A percentile compares a stretch with the other conserved stretches of the same genome.
Evolutionary conservation across 495 filamentous ascomycete species (phyloP).

Genomic region (Stereocaulon alpinum): DNA sequence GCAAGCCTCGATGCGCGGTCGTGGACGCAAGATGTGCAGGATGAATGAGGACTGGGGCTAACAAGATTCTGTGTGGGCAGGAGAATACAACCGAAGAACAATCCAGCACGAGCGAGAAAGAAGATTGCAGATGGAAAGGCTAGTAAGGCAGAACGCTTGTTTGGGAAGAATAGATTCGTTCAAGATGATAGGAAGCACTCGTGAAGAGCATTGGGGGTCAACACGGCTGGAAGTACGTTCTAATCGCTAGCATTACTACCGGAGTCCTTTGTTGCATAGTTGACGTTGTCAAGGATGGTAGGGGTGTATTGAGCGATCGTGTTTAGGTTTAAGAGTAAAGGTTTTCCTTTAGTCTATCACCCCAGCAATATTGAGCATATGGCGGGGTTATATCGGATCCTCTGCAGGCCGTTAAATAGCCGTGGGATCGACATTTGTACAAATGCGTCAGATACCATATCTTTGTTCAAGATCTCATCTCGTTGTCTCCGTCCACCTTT

Average conservation of each 20-base stretch:
- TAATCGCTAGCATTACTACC: not conserved
- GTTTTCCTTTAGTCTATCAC: not conserved
- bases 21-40: not conserved
- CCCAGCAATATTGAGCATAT: not conserved
- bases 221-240: not conserved
- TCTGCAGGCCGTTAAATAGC: not conserved
- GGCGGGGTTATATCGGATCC: not conserved
- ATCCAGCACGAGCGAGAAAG: too few species aligned
- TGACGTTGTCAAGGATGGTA: not conserved
- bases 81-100: not conserved
- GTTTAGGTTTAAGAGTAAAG: not conserved
- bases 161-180: not conserved
- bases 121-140: not conserved
- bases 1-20: slow-evolving; percentile 4
- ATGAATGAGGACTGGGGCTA: not conserved
- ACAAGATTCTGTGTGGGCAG: not conserved
- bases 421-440: not conserved
- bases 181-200: not conserved
- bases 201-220: not conserved
- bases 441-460: not conserved
- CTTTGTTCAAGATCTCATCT: not conserved
- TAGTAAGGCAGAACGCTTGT: not conserved
- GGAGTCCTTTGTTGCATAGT: not conserved
- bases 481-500: too few species aligned
- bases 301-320: slow-evolving; percentile 8